Evolutionary conservation across 768 basidiomycete genomes (phyloP).

Genomic region (Crepidotus variabilis): DNA sequence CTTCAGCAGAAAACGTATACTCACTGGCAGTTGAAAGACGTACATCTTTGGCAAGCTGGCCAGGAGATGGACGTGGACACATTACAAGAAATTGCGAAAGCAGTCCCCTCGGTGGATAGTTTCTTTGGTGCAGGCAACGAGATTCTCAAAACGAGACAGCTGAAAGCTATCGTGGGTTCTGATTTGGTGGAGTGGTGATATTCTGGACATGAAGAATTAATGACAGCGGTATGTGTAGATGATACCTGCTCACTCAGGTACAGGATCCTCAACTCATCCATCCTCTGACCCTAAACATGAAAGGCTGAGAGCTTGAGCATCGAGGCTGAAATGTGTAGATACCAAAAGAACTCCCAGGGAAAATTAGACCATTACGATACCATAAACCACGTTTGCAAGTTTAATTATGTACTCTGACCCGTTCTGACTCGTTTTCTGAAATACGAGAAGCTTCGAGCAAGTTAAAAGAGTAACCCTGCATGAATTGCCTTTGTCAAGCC

Average conservation of each 20-base stretch:
- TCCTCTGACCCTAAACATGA: too few species aligned
- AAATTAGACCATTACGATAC: too few species aligned
- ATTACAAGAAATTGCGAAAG: constrained; percentile 12
- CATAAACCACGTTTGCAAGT: too few species aligned
- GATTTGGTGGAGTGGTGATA: not conserved
- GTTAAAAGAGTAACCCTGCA: not conserved
- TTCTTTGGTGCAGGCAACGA: constrained; percentile 27
- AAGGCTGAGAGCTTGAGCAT: too few species aligned
- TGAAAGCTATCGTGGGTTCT: not conserved
- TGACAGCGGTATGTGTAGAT: too few species aligned
- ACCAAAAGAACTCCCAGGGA: too few species aligned
- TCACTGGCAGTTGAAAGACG: constrained; percentile 29
- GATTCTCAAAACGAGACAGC: not conserved
- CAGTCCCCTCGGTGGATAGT: constrained; percentile 31
- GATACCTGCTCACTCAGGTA: too few species aligned
- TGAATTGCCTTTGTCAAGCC: not conserved
- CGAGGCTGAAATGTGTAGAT: too few species aligned
- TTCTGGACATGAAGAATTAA: not conserved
- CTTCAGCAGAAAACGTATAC: constrained; percentile 21
- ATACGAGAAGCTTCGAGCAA: not conserved
- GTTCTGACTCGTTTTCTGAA: not conserved
- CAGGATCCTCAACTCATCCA: too few species aligned
- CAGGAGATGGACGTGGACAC: constrained; percentile 21
- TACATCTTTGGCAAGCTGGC: constrained; percentile 31
- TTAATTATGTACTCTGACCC: not conserved